Evolutionary conservation across 2,329 filamentous ascomycete genomes (phyloP).

Genomic region (Penicillium sp.): DNA sequence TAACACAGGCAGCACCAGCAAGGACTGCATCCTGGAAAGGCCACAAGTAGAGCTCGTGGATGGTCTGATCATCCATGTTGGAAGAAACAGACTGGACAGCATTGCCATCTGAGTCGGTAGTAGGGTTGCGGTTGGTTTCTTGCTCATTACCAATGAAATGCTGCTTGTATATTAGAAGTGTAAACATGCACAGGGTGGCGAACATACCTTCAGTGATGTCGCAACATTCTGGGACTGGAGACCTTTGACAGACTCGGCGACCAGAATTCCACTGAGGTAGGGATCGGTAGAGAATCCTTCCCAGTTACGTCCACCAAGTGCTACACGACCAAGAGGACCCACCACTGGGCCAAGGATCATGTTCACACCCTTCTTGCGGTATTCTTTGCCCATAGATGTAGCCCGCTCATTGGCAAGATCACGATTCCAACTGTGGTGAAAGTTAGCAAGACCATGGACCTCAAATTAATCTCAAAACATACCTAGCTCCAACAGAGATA

Average conservation of each 20-base stretch:
- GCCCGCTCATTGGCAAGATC: slow-evolving; percentile 34
- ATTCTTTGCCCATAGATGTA: slow-evolving; percentile 37
- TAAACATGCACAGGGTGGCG: neutral
- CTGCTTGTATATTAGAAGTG: slow-evolving; percentile 27
- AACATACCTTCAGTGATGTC: slow-evolving; percentile 34
- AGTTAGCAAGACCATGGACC: neutral
- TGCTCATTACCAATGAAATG: slow-evolving; percentile 64
- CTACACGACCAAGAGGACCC: slow-evolving; percentile 34
- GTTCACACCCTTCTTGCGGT: slow-evolving; percentile 44
- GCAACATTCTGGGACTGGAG: slow-evolving; percentile 47
- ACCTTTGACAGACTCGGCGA: slow-evolving; percentile 45
- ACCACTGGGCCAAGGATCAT: slow-evolving; percentile 46
- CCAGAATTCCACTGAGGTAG: slow-evolving; percentile 47
- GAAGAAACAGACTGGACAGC: slow-evolving; percentile 51
- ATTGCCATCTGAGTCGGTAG: slow-evolving; percentile 5
- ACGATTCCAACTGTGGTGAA: slow-evolving; percentile 34
- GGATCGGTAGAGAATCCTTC: slow-evolving; percentile 52
- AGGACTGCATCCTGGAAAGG: slow-evolving; percentile 63
- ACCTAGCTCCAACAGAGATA: slow-evolving; percentile 29
- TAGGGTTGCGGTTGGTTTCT: slow-evolving; percentile 40
- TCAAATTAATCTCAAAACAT: neutral
- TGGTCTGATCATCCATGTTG: slow-evolving; percentile 64
- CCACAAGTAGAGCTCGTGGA: slow-evolving; percentile 67
- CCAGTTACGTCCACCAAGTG: slow-evolving; percentile 47
- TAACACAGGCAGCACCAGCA: slow-evolving; percentile 58